A percentile compares a stretch with the other conserved stretches of the same genome.
Conservation (phyloP, 192 early-diverging fungal genomes). For the Rhizophagus sp. region DNA sequence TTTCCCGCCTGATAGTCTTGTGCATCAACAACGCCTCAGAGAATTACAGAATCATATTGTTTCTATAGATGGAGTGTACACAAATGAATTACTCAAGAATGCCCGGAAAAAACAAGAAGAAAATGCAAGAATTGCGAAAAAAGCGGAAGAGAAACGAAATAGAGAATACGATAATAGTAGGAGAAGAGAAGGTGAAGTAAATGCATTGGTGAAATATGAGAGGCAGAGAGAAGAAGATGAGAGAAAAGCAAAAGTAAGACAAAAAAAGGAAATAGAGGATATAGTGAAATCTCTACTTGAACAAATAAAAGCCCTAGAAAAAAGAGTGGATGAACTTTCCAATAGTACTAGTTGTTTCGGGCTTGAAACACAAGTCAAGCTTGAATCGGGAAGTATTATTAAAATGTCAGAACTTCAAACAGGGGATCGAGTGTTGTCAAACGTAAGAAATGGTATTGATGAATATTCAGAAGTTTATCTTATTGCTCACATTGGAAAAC, state of each 20-base stretch:
- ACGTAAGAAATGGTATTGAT: background rate
- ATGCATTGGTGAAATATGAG: no score
- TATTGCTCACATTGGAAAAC: constrained; percentile 18
- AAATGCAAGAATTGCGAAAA: background rate
- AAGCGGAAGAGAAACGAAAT: background rate
- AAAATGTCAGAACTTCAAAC: constrained; percentile 20
- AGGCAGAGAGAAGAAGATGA: background rate
- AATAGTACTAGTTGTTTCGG: no score
- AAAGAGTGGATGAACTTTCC: no score
- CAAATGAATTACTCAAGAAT: background rate
- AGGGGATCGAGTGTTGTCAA: constrained; percentile 12
- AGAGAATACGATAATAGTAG: background rate
- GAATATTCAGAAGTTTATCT: constrained; percentile 23
- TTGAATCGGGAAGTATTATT: background rate
- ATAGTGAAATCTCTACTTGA: no score
- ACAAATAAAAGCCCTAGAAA: no score
- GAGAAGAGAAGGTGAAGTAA: no score
- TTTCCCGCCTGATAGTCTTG: background rate
- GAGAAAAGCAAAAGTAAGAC: background rate
- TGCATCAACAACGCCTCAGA: background rate
- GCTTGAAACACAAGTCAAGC: no score
- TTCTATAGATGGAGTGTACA: background rate
- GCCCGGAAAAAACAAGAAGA: background rate
- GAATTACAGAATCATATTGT: background rate
- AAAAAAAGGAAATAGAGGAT: no score